A percentile compares a stretch with the other conserved stretches of the same genome.
Evolutionary conservation across 2,329 filamentous ascomycete genomes (phyloP).

Genomic region (Aureobasidium namibiae): DNA sequence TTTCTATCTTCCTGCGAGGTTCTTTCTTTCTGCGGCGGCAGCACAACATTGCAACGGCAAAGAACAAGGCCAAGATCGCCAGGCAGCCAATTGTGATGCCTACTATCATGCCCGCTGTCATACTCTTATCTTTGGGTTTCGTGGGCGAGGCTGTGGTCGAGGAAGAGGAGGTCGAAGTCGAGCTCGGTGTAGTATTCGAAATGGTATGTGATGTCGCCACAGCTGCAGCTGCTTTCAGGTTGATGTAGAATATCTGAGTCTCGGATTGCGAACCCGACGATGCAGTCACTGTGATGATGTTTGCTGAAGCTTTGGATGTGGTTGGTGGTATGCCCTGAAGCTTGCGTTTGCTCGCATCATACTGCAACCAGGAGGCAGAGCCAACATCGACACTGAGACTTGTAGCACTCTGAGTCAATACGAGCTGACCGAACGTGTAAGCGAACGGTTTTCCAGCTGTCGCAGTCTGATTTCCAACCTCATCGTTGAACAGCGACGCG

Average conservation of each 20-base stretch:
- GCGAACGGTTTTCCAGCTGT: constrained; percentile 42
- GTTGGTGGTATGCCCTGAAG: constrained; percentile 43
- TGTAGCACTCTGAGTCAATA: constrained; percentile 34
- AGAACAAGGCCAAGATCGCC: constrained; percentile 18
- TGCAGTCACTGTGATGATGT: constrained; percentile 34
- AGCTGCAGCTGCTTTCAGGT: constrained; percentile 19
- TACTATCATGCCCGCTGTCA: constrained; percentile 20
- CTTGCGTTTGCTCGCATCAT: constrained; percentile 35
- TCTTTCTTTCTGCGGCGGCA: constrained; percentile 19
- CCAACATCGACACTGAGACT: constrained; percentile 38
- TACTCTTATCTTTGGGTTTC: constrained; percentile 10
- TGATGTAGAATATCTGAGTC: constrained; percentile 37
- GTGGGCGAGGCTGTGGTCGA: constrained; percentile 1
- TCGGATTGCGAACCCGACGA: constrained; percentile 21
- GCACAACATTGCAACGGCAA: constrained; percentile 21
- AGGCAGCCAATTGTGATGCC: constrained; percentile 28
- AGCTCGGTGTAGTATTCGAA: constrained; percentile 1
- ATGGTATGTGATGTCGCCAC: not conserved
- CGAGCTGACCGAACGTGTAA: constrained; percentile 37
- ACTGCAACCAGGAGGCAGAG: constrained; percentile 41
- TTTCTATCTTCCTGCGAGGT: constrained; percentile 18
- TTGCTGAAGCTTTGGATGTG: constrained; percentile 29
- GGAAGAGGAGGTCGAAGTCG: constrained; percentile 16
- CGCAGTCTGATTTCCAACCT: constrained; percentile 39
- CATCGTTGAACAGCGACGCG: constrained; percentile 35